phyloP scores from a whole-genome alignment of 257 asterid genomes.

The Scutellaria minor region DNA sequence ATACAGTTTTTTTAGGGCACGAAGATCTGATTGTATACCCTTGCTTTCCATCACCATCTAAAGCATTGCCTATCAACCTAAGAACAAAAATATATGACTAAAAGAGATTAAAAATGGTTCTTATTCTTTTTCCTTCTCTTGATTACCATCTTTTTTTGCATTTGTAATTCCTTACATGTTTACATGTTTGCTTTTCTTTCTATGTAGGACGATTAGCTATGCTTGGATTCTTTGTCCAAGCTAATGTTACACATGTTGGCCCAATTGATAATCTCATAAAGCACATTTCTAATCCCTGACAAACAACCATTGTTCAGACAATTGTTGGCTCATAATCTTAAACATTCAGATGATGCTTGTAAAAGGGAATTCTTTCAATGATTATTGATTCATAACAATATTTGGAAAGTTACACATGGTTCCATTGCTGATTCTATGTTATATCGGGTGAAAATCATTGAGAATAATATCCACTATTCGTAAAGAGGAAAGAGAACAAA shows the following conservation, averaged over 20 bases:
- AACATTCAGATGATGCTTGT: constrained; percentile 22
- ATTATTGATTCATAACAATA: constrained; percentile 13
- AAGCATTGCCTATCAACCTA: neutral
- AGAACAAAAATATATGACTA: constrained; percentile 28
- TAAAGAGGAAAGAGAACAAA: too few species aligned
- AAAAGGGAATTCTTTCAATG: constrained; percentile 8
- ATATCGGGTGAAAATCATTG: neutral
- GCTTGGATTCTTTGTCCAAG: constrained; percentile 84
- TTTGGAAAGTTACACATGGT: constrained; percentile 5
- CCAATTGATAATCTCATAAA: constrained; percentile 77
- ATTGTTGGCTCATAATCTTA: constrained; percentile 54
- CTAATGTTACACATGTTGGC: constrained; percentile 84
- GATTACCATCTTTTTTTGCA: neutral
- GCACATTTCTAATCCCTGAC: constrained; percentile 87
- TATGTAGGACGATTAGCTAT: constrained; percentile 74
- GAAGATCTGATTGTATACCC: constrained; percentile 40
- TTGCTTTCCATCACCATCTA: constrained; percentile 47
- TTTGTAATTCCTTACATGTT: neutral
- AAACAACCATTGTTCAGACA: constrained; percentile 72
- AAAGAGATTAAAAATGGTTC: constrained; percentile 91
- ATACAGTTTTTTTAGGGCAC: constrained; percentile 51
- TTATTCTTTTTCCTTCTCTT: constrained; percentile 17
- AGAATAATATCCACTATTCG: neutral
- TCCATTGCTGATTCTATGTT: constrained; percentile 17
- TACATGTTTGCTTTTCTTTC: neutral